Conservation (phyloP, 495 filamentous ascomycete genomes). For the Xylaria nigripes region DNA sequence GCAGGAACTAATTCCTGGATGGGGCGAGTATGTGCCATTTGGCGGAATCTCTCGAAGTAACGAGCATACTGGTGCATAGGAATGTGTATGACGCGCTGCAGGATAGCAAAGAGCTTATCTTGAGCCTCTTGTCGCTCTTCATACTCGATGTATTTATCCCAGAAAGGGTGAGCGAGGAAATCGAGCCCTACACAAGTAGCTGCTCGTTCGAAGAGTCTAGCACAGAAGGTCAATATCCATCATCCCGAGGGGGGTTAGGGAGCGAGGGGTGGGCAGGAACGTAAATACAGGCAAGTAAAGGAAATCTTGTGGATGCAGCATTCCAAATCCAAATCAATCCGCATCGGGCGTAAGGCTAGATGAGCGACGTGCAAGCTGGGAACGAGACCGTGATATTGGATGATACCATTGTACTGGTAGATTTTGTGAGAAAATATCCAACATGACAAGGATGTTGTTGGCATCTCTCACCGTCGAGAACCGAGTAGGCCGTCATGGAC, state of each 20-base stretch:
- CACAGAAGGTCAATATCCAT: conserved; percentile 46
- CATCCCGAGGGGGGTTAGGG: conserved; percentile 23
- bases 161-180: conserved; percentile 91
- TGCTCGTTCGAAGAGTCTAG: conserved; percentile 87
- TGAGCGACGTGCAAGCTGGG: conserved; percentile 36
- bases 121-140: conserved; percentile 82
- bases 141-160: conserved; percentile 98
- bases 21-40: conserved; percentile 65
- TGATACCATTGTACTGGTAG: conserved; percentile 48
- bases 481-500: conserved; percentile 23
- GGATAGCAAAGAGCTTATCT: conserved; percentile 78
- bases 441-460: conserved; percentile 41
- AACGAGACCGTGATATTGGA: conserved; percentile 36
- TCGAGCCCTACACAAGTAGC: conserved; percentile 81
- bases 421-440: conserved; percentile 51
- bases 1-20: conserved; percentile 62
- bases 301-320: conserved; percentile 43
- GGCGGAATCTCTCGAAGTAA: conserved; percentile 87
- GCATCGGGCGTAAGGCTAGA: conserved; percentile 35
- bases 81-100: conserved; percentile 79
- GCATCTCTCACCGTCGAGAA: conserved; percentile 46
- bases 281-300: conserved; percentile 50
- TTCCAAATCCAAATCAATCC: conserved; percentile 44
- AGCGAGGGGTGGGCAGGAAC: conserved; percentile 40
- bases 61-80: conserved; percentile 96